Evolutionary conservation across 257 asterid genomes (phyloP), one percentile per base, ranked within the genome.

Genomic region (Solanum infundibuliforme): DNA sequence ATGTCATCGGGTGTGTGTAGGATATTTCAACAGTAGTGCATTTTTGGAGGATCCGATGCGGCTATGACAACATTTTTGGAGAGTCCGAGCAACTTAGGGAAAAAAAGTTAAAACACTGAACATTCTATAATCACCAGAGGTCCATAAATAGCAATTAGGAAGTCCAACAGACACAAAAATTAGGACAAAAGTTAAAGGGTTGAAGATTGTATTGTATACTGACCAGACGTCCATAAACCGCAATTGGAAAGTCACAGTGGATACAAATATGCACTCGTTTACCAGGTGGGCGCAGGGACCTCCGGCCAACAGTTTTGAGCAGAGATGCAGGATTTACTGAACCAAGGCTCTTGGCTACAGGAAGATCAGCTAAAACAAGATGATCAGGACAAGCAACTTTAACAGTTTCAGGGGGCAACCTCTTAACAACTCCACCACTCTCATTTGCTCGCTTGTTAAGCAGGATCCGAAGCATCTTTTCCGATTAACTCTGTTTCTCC

Each of bases 371-470:
- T 86, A 97, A 84, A 88, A 97, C 91, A 87, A 97, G 98, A 91
- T 94, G 99, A 89, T 94, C 99, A 8, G 98, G 99, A 88, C 99
- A 97, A 8, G 98, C 98, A 84, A 97, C 99, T 20, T 95, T 97
- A 41, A 96, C 94, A n/a, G 88, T 86, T 68, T 96, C 99, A 85
- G 83, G 91, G 16, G 91, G 89, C 87, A 87, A 91, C 71, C 94
- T 90, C 88, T 95, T 94, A 34, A 90, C 91, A 38, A 92, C 91
- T 55, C 94, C 96, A 90, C 94, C 95, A 89, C 93, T 87, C 87
- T 95, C 98, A 84, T 68, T 89, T 82, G 97, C 89, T 76, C 98
- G 98, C 91, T 95, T 97, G 94, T 95, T 94, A 31, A 96, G 98
- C 77, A 98, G 94, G 88, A 97, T 97, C 94, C 94, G 99, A 90